phyloP scores from a whole-genome alignment of 768 basidiomycete genomes.

The Amanita muscaria region DNA sequence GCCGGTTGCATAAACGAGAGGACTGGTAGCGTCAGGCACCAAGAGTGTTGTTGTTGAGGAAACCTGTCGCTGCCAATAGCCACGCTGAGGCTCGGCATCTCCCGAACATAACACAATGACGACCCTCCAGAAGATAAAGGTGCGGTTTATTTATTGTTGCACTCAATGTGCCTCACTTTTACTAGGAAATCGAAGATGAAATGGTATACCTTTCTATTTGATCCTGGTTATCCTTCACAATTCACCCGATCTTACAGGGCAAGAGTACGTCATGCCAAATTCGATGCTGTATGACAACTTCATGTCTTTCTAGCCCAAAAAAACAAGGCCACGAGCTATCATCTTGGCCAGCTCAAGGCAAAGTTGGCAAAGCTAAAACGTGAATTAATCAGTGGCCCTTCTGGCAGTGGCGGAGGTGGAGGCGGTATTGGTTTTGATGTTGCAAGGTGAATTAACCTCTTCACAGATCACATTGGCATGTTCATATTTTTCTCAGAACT shows the following conservation, averaged over 20 bases:
- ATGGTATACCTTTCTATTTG: constrained; percentile 52
- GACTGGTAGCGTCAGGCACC: constrained; percentile 4
- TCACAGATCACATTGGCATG: neutral
- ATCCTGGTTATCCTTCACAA: constrained; percentile 11
- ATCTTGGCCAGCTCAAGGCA: constrained; percentile 93
- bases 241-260: constrained; percentile 39
- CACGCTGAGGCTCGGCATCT: constrained; percentile 27
- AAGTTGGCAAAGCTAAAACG: constrained; percentile 96
- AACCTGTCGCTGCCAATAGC: neutral
- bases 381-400: constrained; percentile 77
- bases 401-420: constrained; percentile 78
- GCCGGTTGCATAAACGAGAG: constrained; percentile 41
- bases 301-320: constrained; percentile 64
- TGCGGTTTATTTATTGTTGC: constrained; percentile 21
- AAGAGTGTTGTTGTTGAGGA: constrained; percentile 11
- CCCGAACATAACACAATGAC: constrained; percentile 56
- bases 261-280: constrained; percentile 51
- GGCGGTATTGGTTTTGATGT: constrained; percentile 95
- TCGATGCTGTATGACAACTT: constrained; percentile 9
- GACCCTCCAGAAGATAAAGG: constrained; percentile 87
- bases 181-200: constrained; percentile 91
- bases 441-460: constrained; percentile 39
- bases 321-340: constrained; percentile 94
- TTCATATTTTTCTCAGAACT: constrained; percentile 41
- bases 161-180: constrained; percentile 14